Evolutionary conservation across 805 yeast species (phyloP).

Genomic region (Candida coquimbonensis): DNA sequence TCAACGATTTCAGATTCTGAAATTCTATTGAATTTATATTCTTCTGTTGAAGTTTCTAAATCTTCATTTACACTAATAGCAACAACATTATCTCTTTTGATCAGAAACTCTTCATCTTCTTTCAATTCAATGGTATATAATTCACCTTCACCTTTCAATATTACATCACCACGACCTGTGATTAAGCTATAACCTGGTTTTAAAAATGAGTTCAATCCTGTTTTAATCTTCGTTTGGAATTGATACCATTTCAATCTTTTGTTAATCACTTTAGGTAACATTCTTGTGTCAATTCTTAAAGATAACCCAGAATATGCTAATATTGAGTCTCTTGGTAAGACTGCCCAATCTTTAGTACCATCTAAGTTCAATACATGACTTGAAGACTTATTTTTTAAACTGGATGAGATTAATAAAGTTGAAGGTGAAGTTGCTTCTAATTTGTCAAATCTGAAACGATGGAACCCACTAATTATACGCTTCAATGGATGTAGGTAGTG

Average conservation of each 20-base stretch:
- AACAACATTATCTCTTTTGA: constrained; percentile 39
- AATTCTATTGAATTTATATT: constrained; percentile 2
- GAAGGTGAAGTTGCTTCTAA: constrained; percentile 30
- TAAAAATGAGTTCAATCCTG: constrained; percentile 34
- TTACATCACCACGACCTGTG: constrained; percentile 52
- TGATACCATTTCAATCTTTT: constrained; percentile 19
- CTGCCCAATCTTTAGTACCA: constrained; percentile 59
- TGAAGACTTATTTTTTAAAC: constrained; percentile 5
- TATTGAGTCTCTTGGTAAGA: constrained; percentile 39
- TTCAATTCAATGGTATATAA: constrained; percentile 40
- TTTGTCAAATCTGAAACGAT: constrained; percentile 38
- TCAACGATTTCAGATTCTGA: background rate
- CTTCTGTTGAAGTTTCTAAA: constrained; percentile 3
- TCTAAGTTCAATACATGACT: constrained; percentile 34
- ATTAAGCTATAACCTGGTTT: constrained; percentile 39
- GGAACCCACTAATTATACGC: constrained; percentile 38
- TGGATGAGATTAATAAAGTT: constrained; percentile 11
- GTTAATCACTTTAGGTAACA: constrained; percentile 32
- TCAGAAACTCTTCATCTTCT: constrained; percentile 40
- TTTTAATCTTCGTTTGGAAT: constrained; percentile 16
- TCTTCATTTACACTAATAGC: constrained; percentile 44
- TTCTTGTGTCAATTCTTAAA: constrained; percentile 31
- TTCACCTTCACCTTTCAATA: constrained; percentile 48
- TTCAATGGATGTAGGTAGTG: constrained; percentile 30
- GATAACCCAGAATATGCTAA: constrained; percentile 51